Evolutionary conservation across 257 asterid species (phyloP), one percentile per base, ranked within the genome.

Genomic region (Solanum sparsipilum): DNA sequence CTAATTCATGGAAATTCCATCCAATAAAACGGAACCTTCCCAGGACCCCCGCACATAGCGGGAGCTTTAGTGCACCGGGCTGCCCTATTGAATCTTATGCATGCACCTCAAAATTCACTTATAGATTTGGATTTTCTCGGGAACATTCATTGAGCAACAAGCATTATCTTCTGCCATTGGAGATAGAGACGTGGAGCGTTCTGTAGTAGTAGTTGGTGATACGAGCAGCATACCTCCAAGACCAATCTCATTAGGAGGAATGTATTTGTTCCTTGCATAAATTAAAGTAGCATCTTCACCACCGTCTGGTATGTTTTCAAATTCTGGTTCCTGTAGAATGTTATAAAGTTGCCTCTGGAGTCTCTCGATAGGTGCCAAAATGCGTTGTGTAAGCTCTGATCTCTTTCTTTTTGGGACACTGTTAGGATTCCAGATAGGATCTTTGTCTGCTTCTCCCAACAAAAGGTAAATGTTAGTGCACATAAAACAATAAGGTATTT

Each of bases 241-340:
- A 2, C 96, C 95, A 32, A 93, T 89, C 90, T 93, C 95, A 56
- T 93, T 93, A 0, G 89, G 93, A 1, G 91, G 72, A 25, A 92
- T 85, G 35, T 41, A 32, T 74, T 75, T 73, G 44, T 90, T 90
- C 63, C 68, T 87, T 12, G 91, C 88, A 9, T 90, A 90, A 23
- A 93, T 90, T 1, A 94, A 85, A 15, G 67, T 87, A 13, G 32
- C 10, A 35, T 88, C 91, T 12, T 92, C 93, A 32, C 23, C 81
- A 56, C 63, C 65, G 21, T 76, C 85, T 2, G 29, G 29, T 31
- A 11, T 12, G 29, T 27, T 18, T 29, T 72, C 38, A 32, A 13
- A 44, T 1, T 48, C 81, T 29, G 44, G 52, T 12, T 72, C 86
- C 48, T 88, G 29, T 44, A 86, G 83, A 16, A 21, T 84, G 9